Conservation (phyloP, 176 grass and related monocot genomes). For the Carex myosuroides region DNA sequence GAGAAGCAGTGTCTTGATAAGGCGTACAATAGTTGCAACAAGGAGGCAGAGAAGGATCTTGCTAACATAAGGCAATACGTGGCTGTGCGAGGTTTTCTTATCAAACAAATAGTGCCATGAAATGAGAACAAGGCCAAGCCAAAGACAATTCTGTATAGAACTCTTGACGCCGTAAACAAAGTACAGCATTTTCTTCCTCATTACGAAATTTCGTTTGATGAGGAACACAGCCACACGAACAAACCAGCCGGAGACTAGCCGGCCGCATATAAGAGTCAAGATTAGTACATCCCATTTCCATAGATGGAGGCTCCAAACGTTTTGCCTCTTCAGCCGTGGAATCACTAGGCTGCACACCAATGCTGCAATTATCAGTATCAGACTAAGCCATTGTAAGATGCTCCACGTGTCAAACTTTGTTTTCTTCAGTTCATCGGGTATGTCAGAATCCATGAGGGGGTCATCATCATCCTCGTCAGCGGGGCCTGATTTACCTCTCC, state of each 20-base stretch:
- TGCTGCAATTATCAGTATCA: conserved; percentile 73
- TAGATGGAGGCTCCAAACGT: conserved; percentile 54
- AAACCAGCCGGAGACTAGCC: conserved; percentile 84
- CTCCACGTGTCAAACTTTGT: conserved; percentile 37
- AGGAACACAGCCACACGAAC: conserved; percentile 72
- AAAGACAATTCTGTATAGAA: conserved; percentile 77
- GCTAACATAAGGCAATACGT: conserved; percentile 62
- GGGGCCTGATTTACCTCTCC: conserved; percentile 29
- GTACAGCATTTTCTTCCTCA: conserved; percentile 87
- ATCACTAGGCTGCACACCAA: conserved; percentile 59
- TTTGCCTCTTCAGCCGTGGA: conserved; percentile 27
- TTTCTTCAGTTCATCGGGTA: conserved; percentile 54
- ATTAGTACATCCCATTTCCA: conserved; percentile 93
- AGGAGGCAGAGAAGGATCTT: conserved; percentile 82
- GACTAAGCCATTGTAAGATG: conserved; percentile 59
- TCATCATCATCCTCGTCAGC: conserved; percentile 79
- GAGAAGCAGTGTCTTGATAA: conserved; percentile 77
- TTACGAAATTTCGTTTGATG: conserved; percentile 74
- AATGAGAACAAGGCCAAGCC: conserved; percentile 77
- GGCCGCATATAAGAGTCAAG: conserved; percentile 81
- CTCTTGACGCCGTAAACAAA: conserved; percentile 85
- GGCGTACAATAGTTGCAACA: conserved; percentile 58
- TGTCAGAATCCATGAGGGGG: conserved; percentile 61
- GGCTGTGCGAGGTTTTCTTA: conserved; percentile 35
- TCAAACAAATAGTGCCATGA: conserved; percentile 77